Conservation (phyloP, 2,329 filamentous ascomycete genomes). For the Trichoderma sp. region DNA sequence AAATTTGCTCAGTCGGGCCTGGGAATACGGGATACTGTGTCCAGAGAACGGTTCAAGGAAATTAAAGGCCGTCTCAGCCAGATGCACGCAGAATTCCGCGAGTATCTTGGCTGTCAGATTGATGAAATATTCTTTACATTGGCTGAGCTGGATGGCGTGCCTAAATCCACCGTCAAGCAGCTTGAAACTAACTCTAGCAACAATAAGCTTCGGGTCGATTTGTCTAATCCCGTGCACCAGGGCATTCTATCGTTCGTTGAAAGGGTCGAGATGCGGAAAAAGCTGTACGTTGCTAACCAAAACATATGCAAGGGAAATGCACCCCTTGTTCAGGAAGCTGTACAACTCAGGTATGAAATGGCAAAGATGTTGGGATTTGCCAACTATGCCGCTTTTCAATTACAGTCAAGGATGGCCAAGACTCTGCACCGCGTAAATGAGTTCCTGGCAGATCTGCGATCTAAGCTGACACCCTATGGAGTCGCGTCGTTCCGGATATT, state of each 20-base stretch:
- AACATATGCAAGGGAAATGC: neutral
- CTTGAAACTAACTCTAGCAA: neutral
- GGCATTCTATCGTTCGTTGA: neutral
- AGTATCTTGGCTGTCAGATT: neutral
- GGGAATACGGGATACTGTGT: neutral
- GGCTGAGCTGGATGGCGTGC: neutral
- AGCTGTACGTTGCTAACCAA: neutral
- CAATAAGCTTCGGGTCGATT: neutral
- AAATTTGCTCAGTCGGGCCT: neutral
- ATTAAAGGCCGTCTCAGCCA: neutral
- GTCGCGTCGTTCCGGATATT: neutral
- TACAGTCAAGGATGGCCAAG: neutral
- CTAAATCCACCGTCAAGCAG: neutral
- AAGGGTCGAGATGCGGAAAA: neutral
- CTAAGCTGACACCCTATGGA: neutral
- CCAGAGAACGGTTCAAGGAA: neutral
- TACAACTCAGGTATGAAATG: neutral
- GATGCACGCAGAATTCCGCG: neutral
- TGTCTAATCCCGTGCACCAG: neutral
- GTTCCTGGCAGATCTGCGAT: neutral
- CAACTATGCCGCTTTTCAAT: neutral
- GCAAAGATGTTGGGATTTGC: neutral
- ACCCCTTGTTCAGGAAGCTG: neutral
- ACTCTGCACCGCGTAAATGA: neutral
- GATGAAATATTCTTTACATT: neutral